Conservation (phyloP, 2,329 filamentous ascomycete species). For the Penicillium sp. region DNA sequence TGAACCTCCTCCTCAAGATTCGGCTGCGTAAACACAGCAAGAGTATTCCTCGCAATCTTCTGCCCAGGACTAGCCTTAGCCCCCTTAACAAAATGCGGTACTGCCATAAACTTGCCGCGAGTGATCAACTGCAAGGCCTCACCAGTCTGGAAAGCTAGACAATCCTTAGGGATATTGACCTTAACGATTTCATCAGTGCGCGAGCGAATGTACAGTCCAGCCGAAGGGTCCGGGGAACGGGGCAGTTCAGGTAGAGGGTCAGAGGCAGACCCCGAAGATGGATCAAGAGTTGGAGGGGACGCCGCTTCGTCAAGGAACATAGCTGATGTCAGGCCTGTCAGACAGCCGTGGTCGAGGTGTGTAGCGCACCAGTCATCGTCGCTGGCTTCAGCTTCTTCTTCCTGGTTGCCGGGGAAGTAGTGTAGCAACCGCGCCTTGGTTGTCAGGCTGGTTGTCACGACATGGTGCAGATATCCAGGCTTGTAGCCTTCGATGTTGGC, state of each 20-base stretch:
- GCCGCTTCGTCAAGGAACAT: constrained; percentile 87
- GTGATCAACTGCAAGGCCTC: constrained; percentile 91
- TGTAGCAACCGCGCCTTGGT: constrained; percentile 91
- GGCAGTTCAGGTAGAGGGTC: constrained; percentile 65
- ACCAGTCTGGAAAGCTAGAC: constrained; percentile 93
- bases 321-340: constrained; percentile 89
- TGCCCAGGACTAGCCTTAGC: constrained; percentile 52
- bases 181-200: constrained; percentile 80
- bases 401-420: constrained; percentile 67
- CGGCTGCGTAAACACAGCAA: constrained; percentile 96
- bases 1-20: constrained; percentile 73
- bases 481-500: constrained; percentile 75
- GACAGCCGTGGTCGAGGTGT: constrained; percentile 79
- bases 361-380: constrained; percentile 91
- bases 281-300: constrained; percentile 35
- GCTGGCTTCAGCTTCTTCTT: constrained; percentile 60
- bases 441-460: constrained; percentile 79
- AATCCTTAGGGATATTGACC: constrained; percentile 85
- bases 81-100: constrained; percentile 91
- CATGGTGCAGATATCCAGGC: constrained; percentile 75
- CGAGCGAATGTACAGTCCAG: constrained; percentile 92
- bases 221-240: constrained; percentile 73
- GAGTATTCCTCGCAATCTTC: constrained; percentile 73
- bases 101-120: constrained; percentile 83
- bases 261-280: constrained; percentile 17